phyloP scores from a whole-genome alignment of 2,329 filamentous ascomycete genomes.

The Myriangium duriaei region DNA sequence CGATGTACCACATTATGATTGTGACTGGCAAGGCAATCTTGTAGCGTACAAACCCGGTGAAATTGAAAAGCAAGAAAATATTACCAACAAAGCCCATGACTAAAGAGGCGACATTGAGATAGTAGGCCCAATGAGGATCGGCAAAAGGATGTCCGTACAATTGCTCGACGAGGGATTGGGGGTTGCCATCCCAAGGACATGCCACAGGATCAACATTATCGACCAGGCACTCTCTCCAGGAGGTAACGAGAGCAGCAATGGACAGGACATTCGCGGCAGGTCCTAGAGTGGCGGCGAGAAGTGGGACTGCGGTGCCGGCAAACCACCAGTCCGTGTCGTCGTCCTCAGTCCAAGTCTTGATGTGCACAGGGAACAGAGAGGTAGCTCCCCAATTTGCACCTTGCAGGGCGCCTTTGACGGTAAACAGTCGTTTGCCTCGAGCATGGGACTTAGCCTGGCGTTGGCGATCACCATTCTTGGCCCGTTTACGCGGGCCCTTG shows the following conservation, averaged over 20 bases:
- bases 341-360: slow-evolving; percentile 20
- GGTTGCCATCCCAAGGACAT: slow-evolving; percentile 17
- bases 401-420: slow-evolving; percentile 1
- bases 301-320: slow-evolving; percentile 27
- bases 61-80: slow-evolving; percentile 72
- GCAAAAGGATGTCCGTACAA: slow-evolving; percentile 42
- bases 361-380: neutral
- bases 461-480: too few species aligned
- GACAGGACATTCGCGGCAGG: slow-evolving; percentile 81
- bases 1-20: slow-evolving; percentile 64
- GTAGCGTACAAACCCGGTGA: slow-evolving; percentile 68
- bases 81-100: slow-evolving; percentile 67
- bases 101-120: slow-evolving; percentile 66
- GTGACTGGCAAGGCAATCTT: slow-evolving; percentile 71
- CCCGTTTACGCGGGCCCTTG: too few species aligned
- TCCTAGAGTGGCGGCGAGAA: slow-evolving; percentile 72
- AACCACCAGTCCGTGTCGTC: slow-evolving; percentile 26
- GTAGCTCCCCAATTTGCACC: neutral
- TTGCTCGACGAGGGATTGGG: slow-evolving; percentile 30
- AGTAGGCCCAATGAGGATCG: slow-evolving; percentile 63
- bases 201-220: slow-evolving; percentile 18
- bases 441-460: slow-evolving; percentile 1
- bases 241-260: slow-evolving; percentile 70
- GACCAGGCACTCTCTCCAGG: slow-evolving; percentile 55
- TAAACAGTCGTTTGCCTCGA: neutral